Percentiles rank a stretch among this genome's conserved stretches.
phyloP scores from a whole-genome alignment of 768 basidiomycete genomes.

The Ramaria rubella region DNA sequence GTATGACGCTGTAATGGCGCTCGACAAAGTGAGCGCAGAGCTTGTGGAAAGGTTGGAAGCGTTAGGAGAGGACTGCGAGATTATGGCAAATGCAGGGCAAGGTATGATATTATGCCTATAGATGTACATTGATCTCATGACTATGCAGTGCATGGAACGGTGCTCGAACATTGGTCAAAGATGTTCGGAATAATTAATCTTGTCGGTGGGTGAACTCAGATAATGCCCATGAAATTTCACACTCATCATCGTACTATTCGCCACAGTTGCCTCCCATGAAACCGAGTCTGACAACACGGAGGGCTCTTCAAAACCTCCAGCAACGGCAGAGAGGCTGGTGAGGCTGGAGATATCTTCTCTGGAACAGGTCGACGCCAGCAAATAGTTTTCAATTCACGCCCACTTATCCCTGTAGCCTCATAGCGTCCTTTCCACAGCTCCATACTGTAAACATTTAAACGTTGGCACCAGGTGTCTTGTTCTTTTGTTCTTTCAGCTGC shows the following conservation, averaged over 20 bases:
- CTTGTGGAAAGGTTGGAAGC: slow-evolving; percentile 64
- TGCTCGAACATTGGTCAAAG: slow-evolving; percentile 30
- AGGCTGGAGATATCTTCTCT: slow-evolving; percentile 6
- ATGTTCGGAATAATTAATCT: slow-evolving; percentile 73
- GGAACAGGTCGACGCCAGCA: slow-evolving; percentile 4
- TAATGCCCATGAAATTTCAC: not conserved
- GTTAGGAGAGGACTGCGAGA: slow-evolving; percentile 63
- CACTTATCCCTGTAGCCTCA: not conserved
- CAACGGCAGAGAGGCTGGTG: slow-evolving; percentile 8
- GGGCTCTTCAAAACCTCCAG: not conserved
- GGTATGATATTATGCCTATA: slow-evolving; percentile 34
- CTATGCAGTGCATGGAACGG: slow-evolving; percentile 5
- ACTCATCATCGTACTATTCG: not conserved
- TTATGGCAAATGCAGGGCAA: slow-evolving; percentile 72
- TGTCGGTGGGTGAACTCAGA: slow-evolving; percentile 45
- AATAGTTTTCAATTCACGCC: not conserved
- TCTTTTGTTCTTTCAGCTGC: slow-evolving; percentile 76
- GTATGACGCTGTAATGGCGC: slow-evolving; percentile 64
- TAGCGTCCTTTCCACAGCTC: not conserved
- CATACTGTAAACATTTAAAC: too few relatives aligned
- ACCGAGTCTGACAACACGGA: not conserved
- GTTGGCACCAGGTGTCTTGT: slow-evolving; percentile 29
- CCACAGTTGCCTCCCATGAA: slow-evolving; percentile 2
- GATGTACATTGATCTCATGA: not conserved
- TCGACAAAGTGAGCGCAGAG: slow-evolving; percentile 56